Percentiles rank a stretch among this genome's conserved stretches.
Conservation (phyloP, 1,284 basidiomycete species). For the Prillingera fragicola region DNA sequence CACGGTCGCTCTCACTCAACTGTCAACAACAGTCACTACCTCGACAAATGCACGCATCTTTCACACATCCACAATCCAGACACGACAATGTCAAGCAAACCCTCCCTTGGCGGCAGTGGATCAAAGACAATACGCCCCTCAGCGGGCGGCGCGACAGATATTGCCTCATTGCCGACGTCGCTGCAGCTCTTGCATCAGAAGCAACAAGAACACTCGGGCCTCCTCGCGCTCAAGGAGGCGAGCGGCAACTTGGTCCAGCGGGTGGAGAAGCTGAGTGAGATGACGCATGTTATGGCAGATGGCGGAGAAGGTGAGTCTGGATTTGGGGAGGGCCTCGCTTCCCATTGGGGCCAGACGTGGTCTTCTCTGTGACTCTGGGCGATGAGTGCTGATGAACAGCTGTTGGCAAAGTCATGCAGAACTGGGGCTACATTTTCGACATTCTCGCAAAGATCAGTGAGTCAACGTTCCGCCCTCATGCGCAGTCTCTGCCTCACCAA, state of each 20-base stretch:
- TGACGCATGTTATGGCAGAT: conserved; percentile 48
- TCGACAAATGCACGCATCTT: background rate
- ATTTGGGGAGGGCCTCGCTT: background rate
- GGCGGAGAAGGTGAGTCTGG: conserved; percentile 43
- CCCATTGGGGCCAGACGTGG: background rate
- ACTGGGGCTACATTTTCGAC: conserved; percentile 46
- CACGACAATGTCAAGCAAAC: background rate
- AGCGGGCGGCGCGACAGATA: background rate
- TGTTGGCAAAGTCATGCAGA: conserved; percentile 39
- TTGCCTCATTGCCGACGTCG: conserved; percentile 27
- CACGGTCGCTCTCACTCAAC: background rate
- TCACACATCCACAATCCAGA: background rate
- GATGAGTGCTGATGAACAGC: conserved; percentile 19
- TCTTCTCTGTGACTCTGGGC: background rate
- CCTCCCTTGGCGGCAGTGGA: no score
- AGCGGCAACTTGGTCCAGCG: conserved; percentile 33
- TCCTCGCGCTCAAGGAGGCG: conserved; percentile 43
- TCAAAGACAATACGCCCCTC: no score
- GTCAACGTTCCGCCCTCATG: conserved; percentile 7
- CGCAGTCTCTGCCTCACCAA: no score
- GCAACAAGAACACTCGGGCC: conserved; percentile 46
- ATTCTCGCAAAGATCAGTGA: conserved; percentile 42
- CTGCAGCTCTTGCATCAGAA: conserved; percentile 42
- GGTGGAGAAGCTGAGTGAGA: conserved; percentile 43
- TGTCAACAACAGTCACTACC: background rate